Evolutionary conservation across 345 rosid species (phyloP).

Genomic region (Gossypium thurberi): DNA sequence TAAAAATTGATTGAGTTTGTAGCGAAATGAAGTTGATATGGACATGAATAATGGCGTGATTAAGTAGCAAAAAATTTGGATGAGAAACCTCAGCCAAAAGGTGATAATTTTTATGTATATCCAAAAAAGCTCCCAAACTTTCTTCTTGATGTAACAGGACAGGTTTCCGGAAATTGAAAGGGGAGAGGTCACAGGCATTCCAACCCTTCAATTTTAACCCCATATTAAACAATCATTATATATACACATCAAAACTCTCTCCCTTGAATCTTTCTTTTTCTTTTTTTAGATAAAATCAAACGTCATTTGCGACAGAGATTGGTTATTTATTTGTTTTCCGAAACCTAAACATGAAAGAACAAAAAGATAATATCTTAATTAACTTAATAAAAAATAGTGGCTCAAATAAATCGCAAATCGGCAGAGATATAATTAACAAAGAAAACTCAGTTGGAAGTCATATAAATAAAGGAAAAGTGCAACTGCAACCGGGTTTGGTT

Average conservation of each 20-base stretch:
- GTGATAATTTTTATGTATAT: background rate
- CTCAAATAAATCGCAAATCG: slow-evolving; percentile 1
- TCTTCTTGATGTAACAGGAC: slow-evolving; percentile 17
- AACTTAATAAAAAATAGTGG: no score
- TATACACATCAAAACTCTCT: no score
- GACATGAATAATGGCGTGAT: slow-evolving; percentile 10
- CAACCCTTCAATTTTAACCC: background rate
- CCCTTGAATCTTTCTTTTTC: background rate
- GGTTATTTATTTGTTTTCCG: slow-evolving; percentile 2
- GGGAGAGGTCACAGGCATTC: background rate
- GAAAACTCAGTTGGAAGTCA: background rate
- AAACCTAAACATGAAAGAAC: slow-evolving; percentile 13
- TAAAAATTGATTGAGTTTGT: background rate
- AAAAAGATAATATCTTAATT: background rate
- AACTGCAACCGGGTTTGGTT: no score
- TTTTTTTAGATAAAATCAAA: background rate
- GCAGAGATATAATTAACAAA: background rate
- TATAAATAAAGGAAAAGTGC: slow-evolving; percentile 3
- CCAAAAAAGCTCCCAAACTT: background rate
- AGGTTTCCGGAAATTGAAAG: slow-evolving; percentile 13
- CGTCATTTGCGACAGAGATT: slow-evolving; percentile 4
- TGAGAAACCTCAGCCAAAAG: slow-evolving; percentile 6
- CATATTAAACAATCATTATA: background rate
- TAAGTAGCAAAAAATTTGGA: background rate
- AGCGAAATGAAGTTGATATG: slow-evolving; percentile 5